Conservation (phyloP, 139 green algal genomes). For the Chlorella ohadii region DNA sequence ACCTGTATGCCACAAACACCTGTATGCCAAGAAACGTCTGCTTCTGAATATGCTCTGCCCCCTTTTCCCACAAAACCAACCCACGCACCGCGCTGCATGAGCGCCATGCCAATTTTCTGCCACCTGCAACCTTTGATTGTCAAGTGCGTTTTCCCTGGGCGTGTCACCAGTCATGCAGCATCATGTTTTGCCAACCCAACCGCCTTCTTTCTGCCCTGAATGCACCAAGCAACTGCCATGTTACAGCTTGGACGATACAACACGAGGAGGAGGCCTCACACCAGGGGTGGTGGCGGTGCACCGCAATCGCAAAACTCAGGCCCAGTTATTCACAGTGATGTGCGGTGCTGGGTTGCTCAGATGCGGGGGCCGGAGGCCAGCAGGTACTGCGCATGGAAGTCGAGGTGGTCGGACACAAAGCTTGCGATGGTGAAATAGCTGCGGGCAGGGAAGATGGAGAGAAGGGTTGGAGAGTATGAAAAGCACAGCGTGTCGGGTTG, state of each 20-base stretch:
- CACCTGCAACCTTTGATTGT: too few species aligned
- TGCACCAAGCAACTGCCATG: too few species aligned
- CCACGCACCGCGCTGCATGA: not conserved
- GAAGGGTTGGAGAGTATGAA: too few species aligned
- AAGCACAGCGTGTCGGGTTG: too few species aligned
- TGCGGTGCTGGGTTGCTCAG: too few species aligned
- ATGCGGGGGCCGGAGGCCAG: not conserved
- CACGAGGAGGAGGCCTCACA: too few species aligned
- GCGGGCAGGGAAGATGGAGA: not conserved
- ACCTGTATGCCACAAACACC: not conserved
- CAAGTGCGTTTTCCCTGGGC: not conserved
- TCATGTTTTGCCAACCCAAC: not conserved
- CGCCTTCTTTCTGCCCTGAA: too few species aligned
- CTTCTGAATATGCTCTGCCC: not conserved
- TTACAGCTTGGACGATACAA: too few species aligned
- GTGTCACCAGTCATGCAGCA: not conserved
- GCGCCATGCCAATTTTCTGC: too few species aligned
- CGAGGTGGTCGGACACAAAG: constrained; percentile 95
- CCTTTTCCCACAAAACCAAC: not conserved
- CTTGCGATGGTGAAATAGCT: constrained; percentile 94
- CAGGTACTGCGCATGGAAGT: constrained; percentile 83
- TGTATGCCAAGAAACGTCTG: not conserved
- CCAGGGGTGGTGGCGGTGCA: too few species aligned
- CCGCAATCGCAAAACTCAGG: too few species aligned
- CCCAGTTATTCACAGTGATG: too few species aligned